phyloP scores from a whole-genome alignment of 352 stramenopile species.

The Globisporangium cylindrosporum region DNA sequence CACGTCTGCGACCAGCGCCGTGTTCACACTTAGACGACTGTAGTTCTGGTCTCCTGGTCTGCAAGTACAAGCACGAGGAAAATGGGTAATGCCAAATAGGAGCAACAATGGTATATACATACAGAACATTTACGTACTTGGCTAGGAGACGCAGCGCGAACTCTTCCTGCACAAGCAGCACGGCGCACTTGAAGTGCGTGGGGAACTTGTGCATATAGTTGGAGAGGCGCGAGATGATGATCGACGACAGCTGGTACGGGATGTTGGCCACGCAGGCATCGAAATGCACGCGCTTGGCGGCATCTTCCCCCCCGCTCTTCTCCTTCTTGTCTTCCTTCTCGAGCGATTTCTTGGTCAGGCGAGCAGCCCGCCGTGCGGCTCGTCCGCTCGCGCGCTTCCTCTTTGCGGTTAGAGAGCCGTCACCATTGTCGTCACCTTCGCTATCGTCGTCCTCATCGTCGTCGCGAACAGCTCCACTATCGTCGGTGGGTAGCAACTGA shows the following conservation, averaged over 20 bases:
- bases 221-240: conserved; percentile 73
- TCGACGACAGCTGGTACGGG: conserved; percentile 84
- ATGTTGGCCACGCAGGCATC: conserved; percentile 86
- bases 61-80: background rate
- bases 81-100: background rate
- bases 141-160: conserved; percentile 75
- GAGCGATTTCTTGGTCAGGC: conserved; percentile 12
- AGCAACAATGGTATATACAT: background rate
- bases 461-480: background rate
- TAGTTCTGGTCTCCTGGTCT: conserved; percentile 76
- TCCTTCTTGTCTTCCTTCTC: conserved; percentile 4
- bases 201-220: conserved; percentile 68
- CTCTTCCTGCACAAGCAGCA: conserved; percentile 85
- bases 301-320: background rate
- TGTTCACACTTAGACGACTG: conserved; percentile 79
- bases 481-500: conserved; percentile 1
- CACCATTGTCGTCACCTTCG: background rate
- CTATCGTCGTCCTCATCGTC: conserved; percentile 1
- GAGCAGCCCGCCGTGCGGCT: conserved; percentile 9
- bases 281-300: conserved; percentile 24
- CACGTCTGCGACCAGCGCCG: conserved; percentile 66
- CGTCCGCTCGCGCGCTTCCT: conserved; percentile 15
- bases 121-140: conserved; percentile 30
- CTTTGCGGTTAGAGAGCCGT: conserved; percentile 1
- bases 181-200: conserved; percentile 48